Evolutionary conservation across 75 land plant genomes (phyloP).

Genomic region (Chamaecyparis obtusa): DNA sequence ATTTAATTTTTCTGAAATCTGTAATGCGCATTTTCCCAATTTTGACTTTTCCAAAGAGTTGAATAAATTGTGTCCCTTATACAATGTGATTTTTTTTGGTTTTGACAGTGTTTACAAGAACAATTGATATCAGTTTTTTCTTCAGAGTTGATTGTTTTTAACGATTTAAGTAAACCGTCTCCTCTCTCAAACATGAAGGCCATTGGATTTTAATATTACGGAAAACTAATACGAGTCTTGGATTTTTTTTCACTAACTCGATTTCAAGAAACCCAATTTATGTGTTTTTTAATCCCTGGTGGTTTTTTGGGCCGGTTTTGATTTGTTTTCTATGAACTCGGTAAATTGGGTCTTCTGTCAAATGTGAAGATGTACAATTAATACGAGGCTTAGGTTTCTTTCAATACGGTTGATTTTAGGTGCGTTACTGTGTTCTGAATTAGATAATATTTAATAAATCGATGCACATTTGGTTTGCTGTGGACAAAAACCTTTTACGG

Average conservation of each 20-base stretch:
- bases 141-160: background rate
- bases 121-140: background rate
- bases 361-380: background rate
- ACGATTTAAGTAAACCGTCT: background rate
- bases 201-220: background rate
- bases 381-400: background rate
- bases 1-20: background rate
- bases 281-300: too few species aligned
- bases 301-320: too few species aligned
- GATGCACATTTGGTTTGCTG: too few species aligned
- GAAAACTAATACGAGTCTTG: too few species aligned
- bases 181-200: background rate
- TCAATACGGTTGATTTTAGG: background rate
- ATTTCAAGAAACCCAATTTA: too few species aligned
- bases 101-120: background rate
- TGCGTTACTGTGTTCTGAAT: background rate
- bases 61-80: background rate
- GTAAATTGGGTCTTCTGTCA: too few species aligned
- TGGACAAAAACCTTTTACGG: too few species aligned
- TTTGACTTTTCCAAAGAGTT: background rate
- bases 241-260: too few species aligned
- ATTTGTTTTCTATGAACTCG: too few species aligned
- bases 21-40: background rate
- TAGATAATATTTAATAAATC: too few species aligned
- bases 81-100: background rate